Base-by-base conservation (phyloP, 2,329 filamentous ascomycete species). In the Sarocladium kiliense region DNA sequence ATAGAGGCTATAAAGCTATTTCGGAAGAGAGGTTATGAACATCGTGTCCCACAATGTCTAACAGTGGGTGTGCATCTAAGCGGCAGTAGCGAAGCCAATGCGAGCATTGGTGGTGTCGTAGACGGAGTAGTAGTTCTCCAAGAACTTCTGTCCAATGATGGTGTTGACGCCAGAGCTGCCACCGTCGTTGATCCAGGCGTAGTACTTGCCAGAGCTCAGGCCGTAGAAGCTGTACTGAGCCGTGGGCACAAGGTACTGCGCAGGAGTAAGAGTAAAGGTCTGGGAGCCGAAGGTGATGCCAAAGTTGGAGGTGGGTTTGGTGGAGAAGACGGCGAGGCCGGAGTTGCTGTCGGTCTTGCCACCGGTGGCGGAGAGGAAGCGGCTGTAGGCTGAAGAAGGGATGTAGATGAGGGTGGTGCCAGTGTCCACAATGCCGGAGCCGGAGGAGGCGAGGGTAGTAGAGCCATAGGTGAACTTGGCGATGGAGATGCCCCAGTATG, bases 121-220 rank as follows among this genome's bases (percentile, higher is more conserved):
- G 30, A 65, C 64, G 26, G 64, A 61, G 56, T 66, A 66, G 57
- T 65, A 66, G 54, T 65, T 60, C 58, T 66, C 63, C 32, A 66
- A 56, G 58, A 66, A 66, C 62, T 66, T 66, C 41, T 65, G 63
- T 27, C 64, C 63, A 50, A 66, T 63, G 36, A 66, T 63, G 18
- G 59, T 63, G 53, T 63, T 63, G 37, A 65, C 60, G 42, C 59
- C 63, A n/a, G 59, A 60, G 54, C 54, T 60, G 21, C 63, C 63
- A 39, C 63, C 63, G 44, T 65, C 41, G 58, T 58, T 60, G 47
- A 66, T 65, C 63, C 63, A 65, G 26, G 64, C 58, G 39, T 66
- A 66, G 60, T 64, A 65, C 53, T 65, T 66, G 60, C 63, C 53
- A 14, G 58, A 57, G 30, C 37, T 55, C 2, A 66, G 58, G 23